These are phyloP conservation scores for Epipyxis sp. DNA, from an alignment of 108 stramenopile species.

Conservation along the genomic window DNA sequence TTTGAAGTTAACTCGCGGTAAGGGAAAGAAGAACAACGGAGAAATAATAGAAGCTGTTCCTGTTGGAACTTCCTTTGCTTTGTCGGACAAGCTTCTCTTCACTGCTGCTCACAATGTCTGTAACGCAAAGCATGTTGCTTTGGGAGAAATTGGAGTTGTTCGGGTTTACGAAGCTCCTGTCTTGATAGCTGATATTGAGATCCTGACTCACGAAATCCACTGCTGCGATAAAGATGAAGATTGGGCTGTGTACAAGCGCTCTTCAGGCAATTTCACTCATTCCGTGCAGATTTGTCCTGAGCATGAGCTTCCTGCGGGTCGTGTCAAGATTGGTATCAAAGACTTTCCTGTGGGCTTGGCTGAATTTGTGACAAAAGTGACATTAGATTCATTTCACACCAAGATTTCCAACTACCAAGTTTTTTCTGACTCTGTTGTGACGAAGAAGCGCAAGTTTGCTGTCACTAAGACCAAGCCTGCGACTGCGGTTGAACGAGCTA, in stretches of 20 bases:
- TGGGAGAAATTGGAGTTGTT: constrained; percentile 33
- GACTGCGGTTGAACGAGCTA: constrained; percentile 32
- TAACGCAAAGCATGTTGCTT: constrained; percentile 28
- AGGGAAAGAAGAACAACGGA: constrained; percentile 31
- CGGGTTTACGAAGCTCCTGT: constrained; percentile 30
- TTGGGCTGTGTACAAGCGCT: constrained; percentile 32
- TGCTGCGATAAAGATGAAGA: constrained; percentile 31
- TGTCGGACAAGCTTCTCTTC: constrained; percentile 32
- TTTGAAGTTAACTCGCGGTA: constrained; percentile 33
- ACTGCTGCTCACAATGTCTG: constrained; percentile 32
- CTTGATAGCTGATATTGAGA: constrained; percentile 30
- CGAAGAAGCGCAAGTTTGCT: constrained; percentile 32
- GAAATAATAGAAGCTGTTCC: constrained; percentile 26
- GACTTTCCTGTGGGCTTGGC: constrained; percentile 29
- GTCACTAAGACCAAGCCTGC: constrained; percentile 32
- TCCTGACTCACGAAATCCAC: constrained; percentile 31
- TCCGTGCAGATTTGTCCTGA: constrained; percentile 32
- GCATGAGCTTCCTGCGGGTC: constrained; percentile 29
- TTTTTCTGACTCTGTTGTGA: constrained; percentile 30
- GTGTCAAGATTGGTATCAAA: constrained; percentile 33
- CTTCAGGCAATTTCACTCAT: constrained; percentile 31
- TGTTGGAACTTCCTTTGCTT: constrained; percentile 33
- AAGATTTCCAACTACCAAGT: constrained; percentile 32
- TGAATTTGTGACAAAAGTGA: constrained; percentile 30
- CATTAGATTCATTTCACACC: constrained; percentile 33